A percentile compares a stretch with the other conserved stretches of the same genome.
These are phyloP conservation scores for Phenoliferia sp. DNA, from an alignment of 1,284 basidiomycete genomes.

Conservation along the genomic window DNA sequence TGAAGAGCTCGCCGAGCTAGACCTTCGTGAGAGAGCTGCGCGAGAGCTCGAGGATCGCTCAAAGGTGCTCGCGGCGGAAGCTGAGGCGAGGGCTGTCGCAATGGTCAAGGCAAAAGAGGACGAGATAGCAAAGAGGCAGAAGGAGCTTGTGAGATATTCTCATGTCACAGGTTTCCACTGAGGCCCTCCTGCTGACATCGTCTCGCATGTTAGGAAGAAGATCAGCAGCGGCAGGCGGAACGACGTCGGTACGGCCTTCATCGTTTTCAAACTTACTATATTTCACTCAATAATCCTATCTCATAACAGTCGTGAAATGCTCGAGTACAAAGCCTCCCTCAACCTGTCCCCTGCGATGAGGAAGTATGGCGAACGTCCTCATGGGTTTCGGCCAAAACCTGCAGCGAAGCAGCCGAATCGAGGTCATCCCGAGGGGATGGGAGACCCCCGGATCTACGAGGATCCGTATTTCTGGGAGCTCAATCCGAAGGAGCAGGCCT, in stretches of 20 bases:
- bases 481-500: background rate
- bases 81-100: background rate
- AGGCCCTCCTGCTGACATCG: too few relatives aligned
- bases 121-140: background rate
- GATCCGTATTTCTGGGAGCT: background rate
- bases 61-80: background rate
- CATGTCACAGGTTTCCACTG: too few relatives aligned
- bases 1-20: background rate
- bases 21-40: background rate
- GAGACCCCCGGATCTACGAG: background rate
- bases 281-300: too few relatives aligned
- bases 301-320: background rate
- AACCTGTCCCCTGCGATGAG: background rate
- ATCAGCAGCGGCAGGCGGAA: background rate
- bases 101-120: background rate
- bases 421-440: background rate
- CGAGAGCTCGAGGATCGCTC: background rate
- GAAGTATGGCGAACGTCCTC: background rate
- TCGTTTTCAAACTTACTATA: background rate
- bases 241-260: background rate
- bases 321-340: background rate
- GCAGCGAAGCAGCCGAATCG: background rate
- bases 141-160: background rate
- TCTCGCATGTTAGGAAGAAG: too few relatives aligned
- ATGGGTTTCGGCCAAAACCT: background rate